Evolutionary conservation across 179 eudicot species (phyloP).

Genomic region (Actinidia arguta): DNA sequence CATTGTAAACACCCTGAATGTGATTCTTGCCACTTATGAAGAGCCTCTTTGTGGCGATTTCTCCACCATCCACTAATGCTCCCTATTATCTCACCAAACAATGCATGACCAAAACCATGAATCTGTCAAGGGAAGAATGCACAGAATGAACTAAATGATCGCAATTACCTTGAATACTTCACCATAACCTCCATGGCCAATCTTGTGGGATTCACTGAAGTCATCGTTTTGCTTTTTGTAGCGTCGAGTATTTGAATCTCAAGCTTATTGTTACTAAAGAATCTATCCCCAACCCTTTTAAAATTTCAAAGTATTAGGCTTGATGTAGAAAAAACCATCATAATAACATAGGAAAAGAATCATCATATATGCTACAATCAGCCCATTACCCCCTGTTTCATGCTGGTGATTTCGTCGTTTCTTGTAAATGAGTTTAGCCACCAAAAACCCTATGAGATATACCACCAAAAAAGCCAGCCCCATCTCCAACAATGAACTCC

Average conservation of each 20-base stretch:
- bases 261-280: slow-evolving; percentile 23
- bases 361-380: too few species aligned
- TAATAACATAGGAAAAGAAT: background rate
- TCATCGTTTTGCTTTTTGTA: slow-evolving; percentile 46
- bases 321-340: background rate
- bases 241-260: slow-evolving; percentile 54
- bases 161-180: slow-evolving; percentile 45
- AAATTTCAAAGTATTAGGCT: background rate
- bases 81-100: slow-evolving; percentile 30
- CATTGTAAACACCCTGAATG: slow-evolving; percentile 40
- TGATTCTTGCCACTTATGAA: slow-evolving; percentile 35
- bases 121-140: background rate
- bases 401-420: background rate
- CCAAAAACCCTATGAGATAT: background rate
- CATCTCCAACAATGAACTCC: background rate
- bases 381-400: background rate
- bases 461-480: background rate
- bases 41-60: slow-evolving; percentile 49
- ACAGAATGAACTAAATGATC: background rate
- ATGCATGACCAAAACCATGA: background rate
- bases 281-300: background rate
- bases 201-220: slow-evolving; percentile 34
- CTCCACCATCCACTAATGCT: slow-evolving; percentile 46
- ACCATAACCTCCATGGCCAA: slow-evolving; percentile 56
- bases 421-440: slow-evolving; percentile 3